Evolutionary conservation across 148 eudicot species (phyloP), one percentile per base, ranked within the genome.

Genomic region (Rhododendron ferrugineum): DNA sequence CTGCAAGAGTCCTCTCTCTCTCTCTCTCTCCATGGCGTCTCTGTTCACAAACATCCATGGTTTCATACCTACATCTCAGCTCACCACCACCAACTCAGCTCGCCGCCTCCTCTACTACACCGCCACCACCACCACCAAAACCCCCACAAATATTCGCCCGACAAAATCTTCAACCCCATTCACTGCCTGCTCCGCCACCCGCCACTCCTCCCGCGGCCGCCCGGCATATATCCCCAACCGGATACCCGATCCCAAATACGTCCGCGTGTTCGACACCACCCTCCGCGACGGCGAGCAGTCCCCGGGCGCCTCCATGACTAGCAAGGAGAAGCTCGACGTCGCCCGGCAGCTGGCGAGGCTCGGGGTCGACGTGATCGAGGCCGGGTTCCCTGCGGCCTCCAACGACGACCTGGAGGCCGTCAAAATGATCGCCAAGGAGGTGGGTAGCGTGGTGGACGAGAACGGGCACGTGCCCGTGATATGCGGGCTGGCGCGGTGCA

Each of bases 261-360:
- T 95, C 46, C 93, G 98, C 3, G 83, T 97, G 16, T 95, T 97
- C 89, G 99, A 97, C 90, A 95, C 99, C 66, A 95, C 98, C 23
- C 92, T 95, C 34, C 93, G 98, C 3, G 99, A 94, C 77, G 98
- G 98, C 73, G 99, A 97, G 85, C 99, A 97, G 85, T 95, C 99
- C 23, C 98, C 98, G 0, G 99, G 99, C 3, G 99, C 99, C 70
- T 87, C 98, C 46, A 94, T 95, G 98, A 95, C 95, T 30, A 91
- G 96, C 11, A 90, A 90, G 44, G 94, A 95, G 82, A 97, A 97
- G 88, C 94, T 97, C 14, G 93, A 94, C 86, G 92, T 97, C 40
- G 98, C 98, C 6, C 90, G 94, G 5, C 93, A 91, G 76, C 89
- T 95, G 3, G 89, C 98, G 13, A 91, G 89, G 44, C 92, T 97